Evolutionary conservation across 768 basidiomycete species (phyloP).

Genomic region (Serendipita sp.): DNA sequence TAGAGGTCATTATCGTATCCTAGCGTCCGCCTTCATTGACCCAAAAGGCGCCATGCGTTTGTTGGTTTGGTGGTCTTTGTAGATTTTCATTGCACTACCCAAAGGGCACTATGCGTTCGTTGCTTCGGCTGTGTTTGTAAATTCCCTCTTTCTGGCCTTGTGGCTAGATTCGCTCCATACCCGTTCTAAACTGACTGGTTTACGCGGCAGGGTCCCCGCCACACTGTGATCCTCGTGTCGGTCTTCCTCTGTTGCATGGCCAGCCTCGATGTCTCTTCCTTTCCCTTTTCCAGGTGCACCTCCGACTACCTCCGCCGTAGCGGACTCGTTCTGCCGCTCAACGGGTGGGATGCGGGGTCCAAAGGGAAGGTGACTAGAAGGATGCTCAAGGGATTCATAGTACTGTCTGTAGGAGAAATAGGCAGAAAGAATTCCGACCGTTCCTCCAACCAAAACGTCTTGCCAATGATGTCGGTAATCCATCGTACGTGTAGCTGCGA

Average conservation of each 20-base stretch:
- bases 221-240: neutral
- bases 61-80: too few relatives aligned
- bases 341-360: conserved; percentile 24
- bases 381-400: conserved; percentile 54
- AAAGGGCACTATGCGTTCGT: too few relatives aligned
- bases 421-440: conserved; percentile 55
- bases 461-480: conserved; percentile 61
- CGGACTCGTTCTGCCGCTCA: neutral
- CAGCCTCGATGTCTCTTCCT: neutral
- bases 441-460: conserved; percentile 67
- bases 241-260: neutral
- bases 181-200: neutral
- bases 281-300: neutral
- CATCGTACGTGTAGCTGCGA: conserved; percentile 22
- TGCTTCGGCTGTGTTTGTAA: too few relatives aligned
- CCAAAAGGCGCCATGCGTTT: too few relatives aligned
- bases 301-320: neutral
- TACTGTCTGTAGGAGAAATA: conserved; percentile 74
- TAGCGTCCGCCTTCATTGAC: too few relatives aligned
- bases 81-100: too few relatives aligned
- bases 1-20: too few relatives aligned
- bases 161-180: neutral
- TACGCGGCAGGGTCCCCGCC: neutral
- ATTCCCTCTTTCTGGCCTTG: neutral
- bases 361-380: conserved; percentile 52